These are phyloP conservation scores for Peronospora farinosa DNA, from an alignment of 352 stramenopile species.

Conservation along the genomic window DNA sequence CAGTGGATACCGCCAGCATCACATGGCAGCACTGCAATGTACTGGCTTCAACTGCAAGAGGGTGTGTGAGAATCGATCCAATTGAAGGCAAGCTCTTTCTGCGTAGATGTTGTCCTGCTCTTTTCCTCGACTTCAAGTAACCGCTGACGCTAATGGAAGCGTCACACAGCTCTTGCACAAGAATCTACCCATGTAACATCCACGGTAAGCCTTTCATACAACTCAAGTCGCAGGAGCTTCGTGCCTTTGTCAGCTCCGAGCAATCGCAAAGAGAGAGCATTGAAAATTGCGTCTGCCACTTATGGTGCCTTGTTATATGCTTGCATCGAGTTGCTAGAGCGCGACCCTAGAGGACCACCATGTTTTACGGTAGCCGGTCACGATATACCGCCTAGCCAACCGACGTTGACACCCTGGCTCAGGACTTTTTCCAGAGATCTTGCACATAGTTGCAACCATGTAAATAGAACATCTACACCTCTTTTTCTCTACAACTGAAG, in stretches of 20 bases:
- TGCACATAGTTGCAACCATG: no score
- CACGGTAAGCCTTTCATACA: constrained; percentile 10
- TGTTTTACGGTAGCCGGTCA: no score
- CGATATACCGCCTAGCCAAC: no score
- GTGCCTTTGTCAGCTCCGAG: no score
- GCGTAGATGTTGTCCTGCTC: constrained; percentile 23
- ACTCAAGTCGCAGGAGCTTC: constrained; percentile 13
- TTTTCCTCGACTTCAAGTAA: constrained; percentile 31
- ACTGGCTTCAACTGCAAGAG: constrained; percentile 19
- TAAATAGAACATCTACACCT: no score
- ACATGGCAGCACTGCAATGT: constrained; percentile 12
- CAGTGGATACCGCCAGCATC: constrained; percentile 11
- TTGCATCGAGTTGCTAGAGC: no score
- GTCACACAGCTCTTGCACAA: constrained; percentile 22
- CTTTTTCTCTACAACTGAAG: no score
- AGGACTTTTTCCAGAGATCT: no score
- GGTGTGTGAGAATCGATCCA: constrained; percentile 10
- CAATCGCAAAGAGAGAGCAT: constrained; percentile 13
- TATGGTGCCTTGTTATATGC: no score
- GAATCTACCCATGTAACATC: constrained; percentile 20
- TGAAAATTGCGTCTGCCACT: no score
- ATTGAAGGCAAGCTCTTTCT: constrained; percentile 25
- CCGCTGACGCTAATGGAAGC: constrained; percentile 15
- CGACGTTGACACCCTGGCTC: no score
- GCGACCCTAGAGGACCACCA: no score